These are phyloP conservation scores for Grammothele lineata DNA, from an alignment of 768 basidiomycete species.

Conservation along the genomic window DNA sequence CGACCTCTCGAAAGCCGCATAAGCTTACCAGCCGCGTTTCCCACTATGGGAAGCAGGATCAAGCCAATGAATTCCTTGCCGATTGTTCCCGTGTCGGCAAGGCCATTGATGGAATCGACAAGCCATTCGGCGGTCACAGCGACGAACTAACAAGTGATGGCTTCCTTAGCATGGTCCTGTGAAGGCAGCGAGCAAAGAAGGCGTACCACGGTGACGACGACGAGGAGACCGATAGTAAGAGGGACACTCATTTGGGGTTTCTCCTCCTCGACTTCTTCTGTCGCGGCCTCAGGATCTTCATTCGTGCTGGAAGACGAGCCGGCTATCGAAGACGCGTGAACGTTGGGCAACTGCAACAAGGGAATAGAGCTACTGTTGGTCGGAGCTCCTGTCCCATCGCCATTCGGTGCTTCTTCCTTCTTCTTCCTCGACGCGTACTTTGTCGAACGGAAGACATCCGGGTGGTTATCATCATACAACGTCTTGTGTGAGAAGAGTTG, in stretches of 20 bases:
- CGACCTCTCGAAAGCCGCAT: too few relatives aligned
- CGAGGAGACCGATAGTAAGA: conserved; percentile 32
- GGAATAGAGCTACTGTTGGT: conserved; percentile 9
- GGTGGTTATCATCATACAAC: conserved; percentile 38
- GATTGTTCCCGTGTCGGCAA: conserved; percentile 55
- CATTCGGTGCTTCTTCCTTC: neutral
- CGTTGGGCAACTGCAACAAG: neutral
- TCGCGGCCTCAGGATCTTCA: neutral
- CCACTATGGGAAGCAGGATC: conserved; percentile 87
- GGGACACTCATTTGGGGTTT: conserved; percentile 31
- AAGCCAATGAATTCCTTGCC: conserved; percentile 82
- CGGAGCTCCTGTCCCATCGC: neutral
- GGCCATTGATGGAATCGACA: conserved; percentile 76
- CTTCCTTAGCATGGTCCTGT: neutral
- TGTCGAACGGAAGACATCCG: conserved; percentile 21
- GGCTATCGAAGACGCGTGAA: neutral
- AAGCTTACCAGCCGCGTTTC: conserved; percentile 65
- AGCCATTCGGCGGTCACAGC: conserved; percentile 59
- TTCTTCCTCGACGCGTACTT: conserved; percentile 14
- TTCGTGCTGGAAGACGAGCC: neutral
- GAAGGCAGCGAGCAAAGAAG: neutral
- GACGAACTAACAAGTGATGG: conserved; percentile 30
- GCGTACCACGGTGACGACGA: conserved; percentile 37
- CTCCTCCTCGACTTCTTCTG: conserved; percentile 28
- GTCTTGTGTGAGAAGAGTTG: conserved; percentile 54